phyloP scores from a whole-genome alignment of 768 basidiomycete species.

The Coprinopsis sp. region DNA sequence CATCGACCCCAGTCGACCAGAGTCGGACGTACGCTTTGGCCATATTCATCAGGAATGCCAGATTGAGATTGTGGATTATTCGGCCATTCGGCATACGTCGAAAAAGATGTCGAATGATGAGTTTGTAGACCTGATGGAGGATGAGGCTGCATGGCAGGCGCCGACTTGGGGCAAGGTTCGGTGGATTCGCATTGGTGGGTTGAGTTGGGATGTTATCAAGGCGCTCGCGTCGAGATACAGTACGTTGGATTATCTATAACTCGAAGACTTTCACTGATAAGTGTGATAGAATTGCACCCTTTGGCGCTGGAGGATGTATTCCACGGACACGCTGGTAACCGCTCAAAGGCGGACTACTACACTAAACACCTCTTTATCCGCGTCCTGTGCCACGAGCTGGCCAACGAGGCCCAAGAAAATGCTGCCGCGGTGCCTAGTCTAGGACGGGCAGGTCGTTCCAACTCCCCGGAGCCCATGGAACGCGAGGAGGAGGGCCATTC shows the following conservation, averaged over 20 bases:
- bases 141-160: constrained; percentile 37
- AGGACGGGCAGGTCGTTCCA: constrained; percentile 25
- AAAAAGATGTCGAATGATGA: constrained; percentile 56
- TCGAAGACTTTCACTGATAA: neutral
- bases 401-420: constrained; percentile 22
- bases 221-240: constrained; percentile 62
- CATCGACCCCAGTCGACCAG: constrained; percentile 58
- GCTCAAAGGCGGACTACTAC: constrained; percentile 73
- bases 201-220: constrained; percentile 71
- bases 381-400: constrained; percentile 60
- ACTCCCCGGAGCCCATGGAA: constrained; percentile 34
- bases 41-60: constrained; percentile 56
- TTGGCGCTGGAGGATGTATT: constrained; percentile 70
- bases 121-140: constrained; percentile 53
- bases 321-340: constrained; percentile 45
- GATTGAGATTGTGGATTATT: constrained; percentile 69
- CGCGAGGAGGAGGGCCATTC: neutral
- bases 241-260: constrained; percentile 23
- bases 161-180: constrained; percentile 65
- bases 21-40: constrained; percentile 51
- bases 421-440: too few species aligned
- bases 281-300: constrained; percentile 55
- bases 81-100: constrained; percentile 46
- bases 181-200: constrained; percentile 70
- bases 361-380: constrained; percentile 65